These are phyloP conservation scores for Cryphonectria naterciae DNA, from an alignment of 2,329 filamentous ascomycete species.

Conservation along the genomic window DNA sequence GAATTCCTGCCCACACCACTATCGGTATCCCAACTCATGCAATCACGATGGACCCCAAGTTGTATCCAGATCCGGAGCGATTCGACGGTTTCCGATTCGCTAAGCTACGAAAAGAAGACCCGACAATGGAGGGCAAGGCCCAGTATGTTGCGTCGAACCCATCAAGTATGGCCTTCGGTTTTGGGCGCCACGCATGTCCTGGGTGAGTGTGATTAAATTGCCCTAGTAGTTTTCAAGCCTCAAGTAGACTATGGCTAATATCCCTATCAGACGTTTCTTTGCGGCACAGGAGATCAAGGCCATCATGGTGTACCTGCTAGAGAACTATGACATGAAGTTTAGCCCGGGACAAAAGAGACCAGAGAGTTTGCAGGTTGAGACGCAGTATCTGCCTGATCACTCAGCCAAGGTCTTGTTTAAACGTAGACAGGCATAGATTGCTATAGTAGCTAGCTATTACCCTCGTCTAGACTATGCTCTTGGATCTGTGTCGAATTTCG, in stretches of 20 bases:
- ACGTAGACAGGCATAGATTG: too few relatives aligned
- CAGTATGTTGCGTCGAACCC: slow-evolving; percentile 17
- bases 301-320: slow-evolving; percentile 19
- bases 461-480: too few relatives aligned
- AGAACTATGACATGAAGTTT: slow-evolving; percentile 11
- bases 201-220: not conserved
- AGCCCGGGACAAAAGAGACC: slow-evolving; percentile 10
- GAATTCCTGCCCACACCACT: slow-evolving; percentile 47
- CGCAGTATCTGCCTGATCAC: slow-evolving; percentile 18
- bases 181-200: slow-evolving; percentile 18
- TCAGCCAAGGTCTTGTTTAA: too few relatives aligned
- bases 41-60: slow-evolving; percentile 42
- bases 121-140: slow-evolving; percentile 10
- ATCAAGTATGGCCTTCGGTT: slow-evolving; percentile 11
- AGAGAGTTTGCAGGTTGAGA: slow-evolving; percentile 11
- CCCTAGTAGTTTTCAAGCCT: too few relatives aligned
- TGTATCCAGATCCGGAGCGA: slow-evolving; percentile 40
- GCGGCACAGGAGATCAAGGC: slow-evolving; percentile 21
- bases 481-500: too few relatives aligned
- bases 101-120: not conserved
- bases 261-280: slow-evolving; percentile 8
- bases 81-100: slow-evolving; percentile 16
- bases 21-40: slow-evolving; percentile 46
- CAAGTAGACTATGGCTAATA: too few relatives aligned
- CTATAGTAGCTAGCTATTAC: too few relatives aligned